These are phyloP conservation scores for Vigna radiata DNA, from an alignment of 306 rosid species.

Conservation along the genomic window DNA sequence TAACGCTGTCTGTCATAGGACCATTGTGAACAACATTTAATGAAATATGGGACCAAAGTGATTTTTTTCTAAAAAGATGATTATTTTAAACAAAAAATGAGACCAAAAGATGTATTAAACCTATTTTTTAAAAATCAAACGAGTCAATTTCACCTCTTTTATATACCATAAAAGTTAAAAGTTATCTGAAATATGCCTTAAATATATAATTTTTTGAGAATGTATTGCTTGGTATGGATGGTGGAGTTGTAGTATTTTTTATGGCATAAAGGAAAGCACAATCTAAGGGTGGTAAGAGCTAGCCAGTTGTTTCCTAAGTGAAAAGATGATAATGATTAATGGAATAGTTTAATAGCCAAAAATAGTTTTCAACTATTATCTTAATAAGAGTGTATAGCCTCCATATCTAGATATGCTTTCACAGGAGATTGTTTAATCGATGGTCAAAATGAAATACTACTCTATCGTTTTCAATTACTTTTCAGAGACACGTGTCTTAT, in stretches of 20 bases:
- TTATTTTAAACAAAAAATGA: too few relatives aligned
- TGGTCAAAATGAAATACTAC: slow-evolving; percentile 13
- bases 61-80: too few relatives aligned
- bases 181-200: too few relatives aligned
- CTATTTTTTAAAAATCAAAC: too few relatives aligned
- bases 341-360: neutral
- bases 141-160: too few relatives aligned
- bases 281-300: neutral
- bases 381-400: neutral
- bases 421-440: neutral
- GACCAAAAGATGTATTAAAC: too few relatives aligned
- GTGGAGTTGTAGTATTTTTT: neutral
- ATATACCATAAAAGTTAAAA: too few relatives aligned
- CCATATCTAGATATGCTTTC: neutral
- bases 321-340: slow-evolving; percentile 11
- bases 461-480: neutral
- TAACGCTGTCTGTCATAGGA: too few relatives aligned
- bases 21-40: too few relatives aligned
- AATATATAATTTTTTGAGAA: neutral
- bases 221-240: neutral
- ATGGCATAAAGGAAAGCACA: slow-evolving; percentile 20
- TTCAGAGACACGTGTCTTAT: neutral
- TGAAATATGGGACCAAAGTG: too few relatives aligned
- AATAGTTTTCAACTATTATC: slow-evolving; percentile 28
- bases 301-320: slow-evolving; percentile 1